Conservation (phyloP, 1,139 yeast genomes). For the Sugiyamaella novakii region DNA sequence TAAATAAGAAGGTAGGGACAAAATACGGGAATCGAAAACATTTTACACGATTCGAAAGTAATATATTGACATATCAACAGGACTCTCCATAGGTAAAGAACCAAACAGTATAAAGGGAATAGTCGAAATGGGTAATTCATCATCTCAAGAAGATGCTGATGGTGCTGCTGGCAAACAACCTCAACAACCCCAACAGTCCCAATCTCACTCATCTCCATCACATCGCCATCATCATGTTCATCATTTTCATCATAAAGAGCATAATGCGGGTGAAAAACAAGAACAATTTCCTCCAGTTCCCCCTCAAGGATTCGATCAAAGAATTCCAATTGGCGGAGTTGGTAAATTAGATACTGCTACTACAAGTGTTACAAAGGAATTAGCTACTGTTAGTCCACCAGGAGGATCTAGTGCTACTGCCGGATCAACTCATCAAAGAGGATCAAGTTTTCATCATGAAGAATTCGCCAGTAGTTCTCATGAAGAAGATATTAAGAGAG, state of each 20-base stretch:
- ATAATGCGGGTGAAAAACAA: constrained; percentile 6
- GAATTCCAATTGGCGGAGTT: constrained; percentile 13
- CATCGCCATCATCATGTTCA: constrained; percentile 13
- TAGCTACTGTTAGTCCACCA: constrained; percentile 20
- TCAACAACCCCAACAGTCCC: constrained; percentile 15
- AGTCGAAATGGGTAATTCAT: constrained; percentile 37
- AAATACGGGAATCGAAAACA: no score
- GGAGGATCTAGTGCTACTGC: constrained; percentile 7
- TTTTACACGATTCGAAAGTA: no score
- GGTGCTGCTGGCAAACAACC: constrained; percentile 10
- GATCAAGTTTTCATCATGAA: constrained; percentile 20
- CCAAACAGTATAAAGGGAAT: no score
- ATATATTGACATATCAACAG: no score
- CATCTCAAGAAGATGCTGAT: constrained; percentile 36
- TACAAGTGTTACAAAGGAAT: constrained; percentile 21
- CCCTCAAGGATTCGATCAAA: constrained; percentile 25
- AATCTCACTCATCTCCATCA: background rate
- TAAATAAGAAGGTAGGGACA: no score
- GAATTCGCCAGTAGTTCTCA: constrained; percentile 22
- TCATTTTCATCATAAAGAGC: constrained; percentile 5
- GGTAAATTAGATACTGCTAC: constrained; percentile 17
- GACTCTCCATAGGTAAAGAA: no score
- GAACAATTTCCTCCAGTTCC: constrained; percentile 23
- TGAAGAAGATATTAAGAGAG: constrained; percentile 24
- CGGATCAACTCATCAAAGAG: constrained; percentile 7